Conservation (phyloP, 768 basidiomycete genomes). For the Omphalotus guepiniiformis region DNA sequence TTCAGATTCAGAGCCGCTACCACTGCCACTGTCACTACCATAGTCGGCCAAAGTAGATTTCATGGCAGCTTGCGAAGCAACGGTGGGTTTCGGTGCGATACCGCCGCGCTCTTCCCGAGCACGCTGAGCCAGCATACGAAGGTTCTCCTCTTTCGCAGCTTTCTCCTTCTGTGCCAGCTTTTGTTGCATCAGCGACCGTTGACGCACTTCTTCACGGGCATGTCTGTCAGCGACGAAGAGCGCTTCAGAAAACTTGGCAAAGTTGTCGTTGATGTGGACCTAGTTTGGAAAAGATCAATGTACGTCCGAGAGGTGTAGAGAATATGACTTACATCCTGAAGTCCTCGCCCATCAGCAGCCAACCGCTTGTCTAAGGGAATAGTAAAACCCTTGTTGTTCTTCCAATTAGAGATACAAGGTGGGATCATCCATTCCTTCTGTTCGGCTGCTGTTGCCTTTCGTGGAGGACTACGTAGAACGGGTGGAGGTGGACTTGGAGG, state of each 20-base stretch:
- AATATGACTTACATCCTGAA: slow-evolving; percentile 79
- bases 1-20: slow-evolving; percentile 49
- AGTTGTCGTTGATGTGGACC: slow-evolving; percentile 99
- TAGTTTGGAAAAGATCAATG: slow-evolving; percentile 29
- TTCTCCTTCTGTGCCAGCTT: slow-evolving; percentile 99
- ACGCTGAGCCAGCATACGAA: slow-evolving; percentile 90
- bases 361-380: slow-evolving; percentile 97
- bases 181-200: slow-evolving; percentile 96
- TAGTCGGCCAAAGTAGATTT: slow-evolving; percentile 79
- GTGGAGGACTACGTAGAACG: slow-evolving; percentile 89
- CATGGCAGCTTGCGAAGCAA: slow-evolving; percentile 64
- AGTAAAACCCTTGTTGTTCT: slow-evolving; percentile 99
- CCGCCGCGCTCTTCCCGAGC: slow-evolving; percentile 94
- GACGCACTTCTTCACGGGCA: slow-evolving; percentile 96
- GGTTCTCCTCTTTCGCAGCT: slow-evolving; percentile 92
- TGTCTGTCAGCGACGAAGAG: slow-evolving; percentile 94
- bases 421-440: slow-evolving; percentile 99
- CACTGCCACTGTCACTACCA: slow-evolving; percentile 72
- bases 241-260: slow-evolving; percentile 97
- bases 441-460: slow-evolving; percentile 94
- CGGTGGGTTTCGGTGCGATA: slow-evolving; percentile 62
- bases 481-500: slow-evolving; percentile 97
- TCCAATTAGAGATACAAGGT: slow-evolving; percentile 99
- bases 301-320: background rate
- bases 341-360: slow-evolving; percentile 95